A percentile compares a stretch with the other conserved stretches of the same genome.
Evolutionary conservation across 768 basidiomycete species (phyloP).

Genomic region (Boletus barrowsii): DNA sequence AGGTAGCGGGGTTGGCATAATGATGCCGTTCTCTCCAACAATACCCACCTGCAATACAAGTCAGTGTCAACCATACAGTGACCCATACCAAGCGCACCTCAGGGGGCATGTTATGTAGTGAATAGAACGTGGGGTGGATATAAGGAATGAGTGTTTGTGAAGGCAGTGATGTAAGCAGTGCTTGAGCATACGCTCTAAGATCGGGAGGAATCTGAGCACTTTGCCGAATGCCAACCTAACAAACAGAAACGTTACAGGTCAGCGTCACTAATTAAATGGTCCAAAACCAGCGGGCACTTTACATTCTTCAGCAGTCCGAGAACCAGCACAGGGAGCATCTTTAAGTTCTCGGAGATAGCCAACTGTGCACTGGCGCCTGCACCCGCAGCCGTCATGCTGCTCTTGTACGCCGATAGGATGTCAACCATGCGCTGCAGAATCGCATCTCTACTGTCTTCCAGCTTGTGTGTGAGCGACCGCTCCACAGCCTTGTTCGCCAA

Average conservation of each 20-base stretch:
- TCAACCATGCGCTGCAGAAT: constrained; percentile 81
- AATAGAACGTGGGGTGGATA: constrained; percentile 93
- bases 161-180: constrained; percentile 85
- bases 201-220: constrained; percentile 97
- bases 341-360: constrained; percentile 89
- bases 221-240: constrained; percentile 87
- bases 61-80: background rate
- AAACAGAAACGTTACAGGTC: background rate
- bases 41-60: constrained; percentile 68
- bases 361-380: constrained; percentile 93
- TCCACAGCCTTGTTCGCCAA: constrained; percentile 94
- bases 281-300: constrained; percentile 24
- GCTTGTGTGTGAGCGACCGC: constrained; percentile 74
- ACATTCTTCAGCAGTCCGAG: constrained; percentile 95
- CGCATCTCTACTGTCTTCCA: constrained; percentile 89
- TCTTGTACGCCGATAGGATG: constrained; percentile 85
- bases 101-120: constrained; percentile 92
- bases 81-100: constrained; percentile 52
- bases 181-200: constrained; percentile 92
- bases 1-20: constrained; percentile 84
- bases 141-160: constrained; percentile 91
- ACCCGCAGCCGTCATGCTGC: constrained; percentile 92
- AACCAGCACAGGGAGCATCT: constrained; percentile 87
- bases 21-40: constrained; percentile 83
- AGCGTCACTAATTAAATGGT: background rate